Percentiles rank a stretch among this genome's conserved stretches.
phyloP scores from a whole-genome alignment of 768 basidiomycete genomes.

The Hygrocybe coccinea region DNA sequence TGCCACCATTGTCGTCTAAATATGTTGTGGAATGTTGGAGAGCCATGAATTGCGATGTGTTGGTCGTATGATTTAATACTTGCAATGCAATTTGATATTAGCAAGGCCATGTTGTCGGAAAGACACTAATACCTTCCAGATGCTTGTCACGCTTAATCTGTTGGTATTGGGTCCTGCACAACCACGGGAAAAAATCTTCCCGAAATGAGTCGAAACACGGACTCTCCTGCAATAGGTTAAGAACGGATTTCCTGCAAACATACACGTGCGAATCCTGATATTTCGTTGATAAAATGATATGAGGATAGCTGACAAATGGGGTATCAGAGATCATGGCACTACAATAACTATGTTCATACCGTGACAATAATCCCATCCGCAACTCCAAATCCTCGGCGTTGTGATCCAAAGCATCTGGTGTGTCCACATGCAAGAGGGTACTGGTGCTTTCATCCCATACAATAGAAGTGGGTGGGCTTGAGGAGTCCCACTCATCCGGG shows the following conservation, averaged over 20 bases:
- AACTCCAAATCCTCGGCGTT: constrained; percentile 70
- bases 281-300: constrained; percentile 57
- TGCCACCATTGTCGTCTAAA: too few species aligned
- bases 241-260: constrained; percentile 69
- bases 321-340: constrained; percentile 2
- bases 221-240: constrained; percentile 68
- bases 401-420: constrained; percentile 59
- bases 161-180: constrained; percentile 82
- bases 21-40: constrained; percentile 53
- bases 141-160: constrained; percentile 56
- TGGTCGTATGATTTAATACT: constrained; percentile 48
- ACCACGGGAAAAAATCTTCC: constrained; percentile 89
- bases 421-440: constrained; percentile 70
- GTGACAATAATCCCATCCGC: constrained; percentile 67
- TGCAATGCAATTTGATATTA: constrained; percentile 3
- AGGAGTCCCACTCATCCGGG: constrained; percentile 65
- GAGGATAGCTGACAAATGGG: constrained; percentile 54
- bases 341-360: constrained; percentile 36
- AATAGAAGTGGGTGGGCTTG: constrained; percentile 44
- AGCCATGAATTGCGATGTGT: constrained; percentile 45
- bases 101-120: background rate
- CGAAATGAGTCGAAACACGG: constrained; percentile 73
- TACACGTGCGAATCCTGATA: constrained; percentile 89
- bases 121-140: constrained; percentile 39
- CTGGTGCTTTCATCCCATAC: constrained; percentile 63